Evolutionary conservation across 306 rosid genomes (phyloP), one percentile per base, ranked within the genome.

Genomic region (Dalbergia cultrata): DNA sequence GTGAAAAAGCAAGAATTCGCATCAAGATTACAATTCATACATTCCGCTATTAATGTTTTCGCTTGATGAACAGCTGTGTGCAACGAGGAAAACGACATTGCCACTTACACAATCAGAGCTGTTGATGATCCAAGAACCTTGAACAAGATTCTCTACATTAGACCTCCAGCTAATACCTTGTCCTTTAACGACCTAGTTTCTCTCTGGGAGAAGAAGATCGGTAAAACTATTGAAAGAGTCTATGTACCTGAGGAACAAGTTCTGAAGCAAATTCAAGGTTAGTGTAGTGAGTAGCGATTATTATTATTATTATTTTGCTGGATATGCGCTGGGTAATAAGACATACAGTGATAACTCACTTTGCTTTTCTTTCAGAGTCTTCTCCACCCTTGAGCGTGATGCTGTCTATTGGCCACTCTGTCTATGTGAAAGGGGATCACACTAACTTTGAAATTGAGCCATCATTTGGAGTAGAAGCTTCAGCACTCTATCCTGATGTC

Each of bases 361-460:
- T 0, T 12, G 35, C 52, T 0, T 13, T 65, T 4, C 14, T 64
- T 76, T 70, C 88, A 90, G 97, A 87, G 85, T 81, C 94, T 0
- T 19, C 89, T 0, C 35, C 80, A 43, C 91, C 90, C n/a, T 9
- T 75, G 9, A 85, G 85, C 37, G 76, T 78, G 78, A 21, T 62
- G n/a, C 39, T 78, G 44, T 45, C 94, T 2, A 76, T 89, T 37
- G 34, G 72, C 12, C 90, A 90, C 80, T 64, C 89, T 6, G 87
- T 83, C 14, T 89, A 86, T 16, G 86, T 90, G 70, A 86, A 86
- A 74, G 97, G 88, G 37, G 89, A 78, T 49, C 89, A 92, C 6
- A 85, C 95, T 0, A 90, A 92, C 90, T 90, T 89, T 21, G 95
- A 90, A 74, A 79, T 92, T 34, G 93, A 89, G 70, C 57, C 90